Conservation (phyloP, 2,329 filamentous ascomycete genomes). For the Penicillium sp. region DNA sequence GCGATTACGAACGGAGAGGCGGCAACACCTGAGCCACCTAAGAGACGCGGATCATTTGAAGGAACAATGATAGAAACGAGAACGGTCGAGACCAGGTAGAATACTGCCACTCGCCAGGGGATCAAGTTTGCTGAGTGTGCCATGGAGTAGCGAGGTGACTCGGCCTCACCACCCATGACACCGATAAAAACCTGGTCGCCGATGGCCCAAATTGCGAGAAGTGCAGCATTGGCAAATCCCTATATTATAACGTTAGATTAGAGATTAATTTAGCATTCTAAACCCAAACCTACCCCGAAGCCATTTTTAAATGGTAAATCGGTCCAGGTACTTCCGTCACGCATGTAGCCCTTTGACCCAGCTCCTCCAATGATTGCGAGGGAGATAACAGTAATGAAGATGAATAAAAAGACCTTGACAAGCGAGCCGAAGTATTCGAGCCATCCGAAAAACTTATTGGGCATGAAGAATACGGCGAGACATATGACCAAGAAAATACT, state of each 20-base stretch:
- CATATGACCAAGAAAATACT: conserved; percentile 21
- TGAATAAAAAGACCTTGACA: conserved; percentile 42
- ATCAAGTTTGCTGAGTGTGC: conserved; percentile 30
- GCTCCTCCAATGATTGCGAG: conserved; percentile 44
- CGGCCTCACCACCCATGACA: conserved; percentile 38
- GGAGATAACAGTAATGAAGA: conserved; percentile 37
- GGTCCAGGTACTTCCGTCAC: conserved; percentile 34
- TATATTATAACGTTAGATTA: conserved; percentile 1
- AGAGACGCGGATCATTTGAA: conserved; percentile 21
- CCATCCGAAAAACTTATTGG: conserved; percentile 37
- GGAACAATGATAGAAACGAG: conserved; percentile 26
- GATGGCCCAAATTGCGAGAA: conserved; percentile 33
- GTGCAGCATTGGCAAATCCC: conserved; percentile 32
- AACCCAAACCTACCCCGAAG: conserved; percentile 19
- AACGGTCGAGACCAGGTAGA: conserved; percentile 33
- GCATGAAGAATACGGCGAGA: conserved; percentile 28
- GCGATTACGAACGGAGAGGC: conserved; percentile 38
- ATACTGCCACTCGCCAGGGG: conserved; percentile 32
- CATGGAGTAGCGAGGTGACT: conserved; percentile 37
- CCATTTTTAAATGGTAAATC: conserved; percentile 39
- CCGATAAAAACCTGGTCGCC: conserved; percentile 38
- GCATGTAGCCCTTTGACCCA: conserved; percentile 36
- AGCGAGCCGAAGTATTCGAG: conserved; percentile 38
- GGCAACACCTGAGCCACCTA: conserved; percentile 29
- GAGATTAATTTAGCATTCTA: too few relatives aligned